Evolutionary conservation across 345 rosid genomes (phyloP), one percentile per base, ranked within the genome.

Genomic region (Rhodomyrtus tomentosa): DNA sequence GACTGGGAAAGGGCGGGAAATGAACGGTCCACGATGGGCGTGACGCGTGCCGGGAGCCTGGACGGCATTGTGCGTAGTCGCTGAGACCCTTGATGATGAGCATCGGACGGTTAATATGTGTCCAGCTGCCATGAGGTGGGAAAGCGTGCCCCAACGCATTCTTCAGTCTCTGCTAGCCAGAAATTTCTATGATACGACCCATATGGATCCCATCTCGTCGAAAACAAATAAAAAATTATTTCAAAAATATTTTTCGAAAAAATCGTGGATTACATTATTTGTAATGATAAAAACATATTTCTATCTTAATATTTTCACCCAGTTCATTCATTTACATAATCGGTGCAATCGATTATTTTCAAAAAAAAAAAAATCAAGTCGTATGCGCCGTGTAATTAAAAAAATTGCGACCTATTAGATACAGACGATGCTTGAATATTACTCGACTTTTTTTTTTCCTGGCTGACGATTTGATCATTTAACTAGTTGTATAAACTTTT

Each of bases 331-430:
- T 32, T 68, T 68, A 16, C 9, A 1, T 8, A 68, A 68, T 0
- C 0, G 0, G 4, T 36, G 3, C 4, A 9, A 18, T 0, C 0
- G 0, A 68, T 68, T 8, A 18, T 2, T 68, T 68, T 36, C 18
- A 8, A 2, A 18, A 3, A 36, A 36, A 18, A 4, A 62, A 7
- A 29, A 15, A 29, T 62, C 0, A 0, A 8, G 7, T 10, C 50
- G 0, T 10, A 49, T 49, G 14, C 50, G 4, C 50, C 13, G 1
- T 50, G 5, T 3, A 50, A 50, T 50, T 50, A 49, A 50, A 50
- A 13, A 14, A 50, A 50, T 50, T 14, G 7, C 2, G 1, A 2
- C 5, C 9, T 3, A 15, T 15, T 62, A 29, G 74, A 62, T 16
- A 29, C 8, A 7, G 11, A 29, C 10, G 24, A 32, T 18, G 0